These are phyloP conservation scores for Psilocybe cyanescens DNA, from an alignment of 768 basidiomycete species.

Conservation along the genomic window DNA sequence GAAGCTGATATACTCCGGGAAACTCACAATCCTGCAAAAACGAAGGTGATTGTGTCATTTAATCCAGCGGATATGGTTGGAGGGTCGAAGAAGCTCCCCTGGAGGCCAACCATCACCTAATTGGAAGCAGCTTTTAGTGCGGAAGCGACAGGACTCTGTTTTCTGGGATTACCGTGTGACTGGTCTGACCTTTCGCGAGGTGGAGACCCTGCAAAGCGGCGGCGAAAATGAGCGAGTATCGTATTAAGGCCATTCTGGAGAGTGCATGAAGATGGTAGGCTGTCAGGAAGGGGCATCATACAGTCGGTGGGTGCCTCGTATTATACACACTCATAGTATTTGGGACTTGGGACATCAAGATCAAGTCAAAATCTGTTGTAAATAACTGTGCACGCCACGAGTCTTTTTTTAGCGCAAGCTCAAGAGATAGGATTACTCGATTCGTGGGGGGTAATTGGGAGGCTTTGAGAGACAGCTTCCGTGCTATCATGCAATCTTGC, in stretches of 20 bases:
- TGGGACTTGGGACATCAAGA: not conserved
- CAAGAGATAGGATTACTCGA: not conserved
- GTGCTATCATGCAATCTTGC: not conserved
- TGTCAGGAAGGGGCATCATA: conserved; percentile 4
- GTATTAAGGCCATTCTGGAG: conserved; percentile 4
- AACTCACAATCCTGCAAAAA: conserved; percentile 40
- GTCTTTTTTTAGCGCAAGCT: not conserved
- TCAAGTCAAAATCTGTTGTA: not conserved
- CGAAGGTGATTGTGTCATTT: conserved; percentile 41
- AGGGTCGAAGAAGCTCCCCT: conserved; percentile 45
- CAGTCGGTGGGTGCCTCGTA: not conserved
- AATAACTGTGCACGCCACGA: not conserved
- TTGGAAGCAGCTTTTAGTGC: not conserved
- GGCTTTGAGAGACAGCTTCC: not conserved
- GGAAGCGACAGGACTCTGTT: not conserved
- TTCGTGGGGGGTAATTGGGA: not conserved
- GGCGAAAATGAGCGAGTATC: not conserved
- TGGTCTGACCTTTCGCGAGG: conserved; percentile 11
- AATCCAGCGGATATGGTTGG: conserved; percentile 31
- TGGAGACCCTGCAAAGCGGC: conserved; percentile 2
- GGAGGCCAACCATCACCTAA: conserved; percentile 41
- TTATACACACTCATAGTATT: conserved; percentile 1
- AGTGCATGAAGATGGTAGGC: not conserved
- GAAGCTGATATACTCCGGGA: not conserved
- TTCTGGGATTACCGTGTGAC: conserved; percentile 15